A percentile compares a stretch with the other conserved stretches of the same genome.
phyloP scores from a whole-genome alignment of 768 basidiomycete genomes.

The Mycena vitilis region DNA sequence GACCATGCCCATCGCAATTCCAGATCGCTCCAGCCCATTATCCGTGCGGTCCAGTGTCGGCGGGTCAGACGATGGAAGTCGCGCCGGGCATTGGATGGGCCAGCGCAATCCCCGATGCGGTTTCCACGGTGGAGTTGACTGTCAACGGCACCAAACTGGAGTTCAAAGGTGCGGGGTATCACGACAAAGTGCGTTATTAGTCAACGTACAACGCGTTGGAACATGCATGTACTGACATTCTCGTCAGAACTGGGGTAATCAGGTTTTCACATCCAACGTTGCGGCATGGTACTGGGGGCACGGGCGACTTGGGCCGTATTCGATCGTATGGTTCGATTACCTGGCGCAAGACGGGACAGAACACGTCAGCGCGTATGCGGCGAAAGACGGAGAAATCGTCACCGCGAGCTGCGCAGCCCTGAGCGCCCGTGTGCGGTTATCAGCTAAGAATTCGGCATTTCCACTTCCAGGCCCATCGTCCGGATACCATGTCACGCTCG shows the following conservation, averaged over 20 bases:
- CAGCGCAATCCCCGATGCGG: constrained; percentile 36
- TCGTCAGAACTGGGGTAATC: constrained; percentile 36
- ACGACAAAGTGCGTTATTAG: constrained; percentile 26
- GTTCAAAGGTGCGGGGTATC: constrained; percentile 31
- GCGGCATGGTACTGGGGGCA: constrained; percentile 38
- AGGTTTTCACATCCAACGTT: constrained; percentile 22
- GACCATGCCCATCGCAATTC: constrained; percentile 7
- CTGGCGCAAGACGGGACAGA: constrained; percentile 26
- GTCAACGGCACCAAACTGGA: constrained; percentile 21
- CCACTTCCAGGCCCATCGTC: constrained; percentile 20
- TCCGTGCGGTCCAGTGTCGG: constrained; percentile 26
- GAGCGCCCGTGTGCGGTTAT: constrained; percentile 14
- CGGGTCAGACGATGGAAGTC: constrained; percentile 27
- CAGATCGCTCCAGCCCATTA: constrained; percentile 34
- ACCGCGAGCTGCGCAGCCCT: constrained; percentile 14
- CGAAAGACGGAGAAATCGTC: constrained; percentile 26
- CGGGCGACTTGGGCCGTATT: constrained; percentile 36
- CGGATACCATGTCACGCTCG: constrained; percentile 24
- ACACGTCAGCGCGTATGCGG: constrained; percentile 29
- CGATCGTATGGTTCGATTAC: constrained; percentile 37
- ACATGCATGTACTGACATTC: neutral
- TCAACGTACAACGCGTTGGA: neutral
- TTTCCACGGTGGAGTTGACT: constrained; percentile 27
- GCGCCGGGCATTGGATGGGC: constrained; percentile 35
- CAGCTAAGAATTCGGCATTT: neutral